Base-by-base conservation (phyloP, 73 alveolate species). In the Paramecium sonneborni region DNA sequence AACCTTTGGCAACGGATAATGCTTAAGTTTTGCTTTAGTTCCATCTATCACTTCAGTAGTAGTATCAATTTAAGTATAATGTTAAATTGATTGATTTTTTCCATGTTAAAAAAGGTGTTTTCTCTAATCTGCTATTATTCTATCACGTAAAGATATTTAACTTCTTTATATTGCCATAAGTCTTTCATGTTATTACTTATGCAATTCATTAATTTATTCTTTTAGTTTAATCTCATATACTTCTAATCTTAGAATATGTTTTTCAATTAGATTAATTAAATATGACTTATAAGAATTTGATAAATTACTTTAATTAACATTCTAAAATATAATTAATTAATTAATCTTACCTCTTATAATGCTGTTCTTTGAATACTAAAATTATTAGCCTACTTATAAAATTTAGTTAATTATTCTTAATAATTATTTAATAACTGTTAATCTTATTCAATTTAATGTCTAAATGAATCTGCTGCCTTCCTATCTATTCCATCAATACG, bases 41-140 rank as follows among this genome's bases (percentile, higher is more conserved):
- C 72, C 72, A 38, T 79, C 90, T 12, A 79, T 21, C 44, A 79
- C 90, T 79, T 79, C 90, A 24, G 74, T 46, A 15, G 86, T 72
- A 2, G 86, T 72, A 15, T 72, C 86, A 12, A 72, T 41, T 35
- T 72, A n/a, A 15, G 86, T 32, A 72, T 34, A 72, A 72, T 72
- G 86, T 37, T 72, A 21, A 20, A 62, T 48, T 6, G 90, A 79
- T 8, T 23, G 28, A 79, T 39, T 79, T 79, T 79, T 79, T 4
- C 28, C 41, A 79, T 79, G 90, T 10, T 44, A 24, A 6, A 18
- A 11, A 7, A 79, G 18, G 24, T 79, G 74, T 44, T 46, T 39
- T 79, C 55, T 79, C 21, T 79, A 46, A 43, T 79, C 69, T 43
- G 41, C 90, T 41, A 79, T 79, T 20, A 79, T 79, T 79, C 55